A percentile compares a stretch with the other conserved stretches of the same genome.
Evolutionary conservation across 257 asterid genomes (phyloP).

Genomic region (Schizonepeta tenuifolia): DNA sequence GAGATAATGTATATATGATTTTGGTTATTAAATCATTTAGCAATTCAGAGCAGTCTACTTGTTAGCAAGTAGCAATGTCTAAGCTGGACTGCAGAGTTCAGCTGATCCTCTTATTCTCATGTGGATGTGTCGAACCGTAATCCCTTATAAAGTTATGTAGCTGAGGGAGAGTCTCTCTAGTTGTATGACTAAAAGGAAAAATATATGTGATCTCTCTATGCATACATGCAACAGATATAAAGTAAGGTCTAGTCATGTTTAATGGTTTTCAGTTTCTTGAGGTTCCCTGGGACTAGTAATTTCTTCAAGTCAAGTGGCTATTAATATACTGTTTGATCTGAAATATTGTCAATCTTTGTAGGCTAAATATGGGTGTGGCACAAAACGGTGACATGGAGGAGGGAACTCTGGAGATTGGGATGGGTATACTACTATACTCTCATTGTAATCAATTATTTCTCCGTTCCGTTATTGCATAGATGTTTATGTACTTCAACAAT

Average conservation of each 20-base stretch:
- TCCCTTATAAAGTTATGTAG: not conserved
- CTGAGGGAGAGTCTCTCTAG: not conserved
- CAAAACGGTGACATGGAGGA: conserved; percentile 67
- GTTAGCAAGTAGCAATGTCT: not conserved
- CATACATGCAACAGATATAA: not conserved
- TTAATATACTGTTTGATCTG: conserved; percentile 2
- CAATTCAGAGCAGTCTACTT: not conserved
- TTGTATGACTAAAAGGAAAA: not conserved
- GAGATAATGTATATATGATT: conserved; percentile 12
- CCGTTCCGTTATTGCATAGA: not conserved
- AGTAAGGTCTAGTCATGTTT: conserved; percentile 15
- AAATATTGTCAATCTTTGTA: conserved; percentile 30
- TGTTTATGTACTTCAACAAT: not conserved
- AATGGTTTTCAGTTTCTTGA: conserved; percentile 6
- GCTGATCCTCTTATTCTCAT: conserved; percentile 18
- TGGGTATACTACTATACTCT: conserved; percentile 50
- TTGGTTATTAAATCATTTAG: conserved; percentile 6
- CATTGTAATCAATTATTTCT: not conserved
- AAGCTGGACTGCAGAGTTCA: conserved; percentile 21
- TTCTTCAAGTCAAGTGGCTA: conserved; percentile 26
- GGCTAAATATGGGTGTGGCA: conserved; percentile 59
- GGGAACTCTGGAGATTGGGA: conserved; percentile 85
- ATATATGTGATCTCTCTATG: conserved; percentile 6
- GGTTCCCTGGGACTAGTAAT: conserved; percentile 10
- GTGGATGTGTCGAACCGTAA: conserved; percentile 2